phyloP scores from a whole-genome alignment of 176 grass and related monocot species.

The bread wheat (Triticum aestivum) region IWGSC_CS_RefSeq_v2.1 NC_057806.1:441658389-441658888 shows the following conservation, averaged over 20 bases:
- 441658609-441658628: conserved; percentile 66
- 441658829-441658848: conserved; percentile 38
- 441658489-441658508: conserved; percentile 39
- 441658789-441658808: conserved; percentile 27
- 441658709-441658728: background rate
- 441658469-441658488: background rate
- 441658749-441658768: conserved; percentile 24
- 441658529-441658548: conserved; percentile 18
- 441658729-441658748: conserved; percentile 15
- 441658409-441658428: background rate
- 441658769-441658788: conserved; percentile 35
- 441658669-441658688: conserved; percentile 64
- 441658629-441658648: conserved; percentile 77
- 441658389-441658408: background rate
- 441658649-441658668: conserved; percentile 92
- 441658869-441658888: conserved; percentile 31
- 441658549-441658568: conserved; percentile 12
- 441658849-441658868: conserved; percentile 9
- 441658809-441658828: conserved; percentile 23
- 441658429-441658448: background rate
- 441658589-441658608: conserved; percentile 24
- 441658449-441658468: background rate
- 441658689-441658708: background rate
- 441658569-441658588: conserved; percentile 6
- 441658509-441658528: conserved; percentile 55